Percentiles rank a stretch among this genome's conserved stretches.
phyloP scores from a whole-genome alignment of 345 rosid species.

The Kernera saxatilis region DNA sequence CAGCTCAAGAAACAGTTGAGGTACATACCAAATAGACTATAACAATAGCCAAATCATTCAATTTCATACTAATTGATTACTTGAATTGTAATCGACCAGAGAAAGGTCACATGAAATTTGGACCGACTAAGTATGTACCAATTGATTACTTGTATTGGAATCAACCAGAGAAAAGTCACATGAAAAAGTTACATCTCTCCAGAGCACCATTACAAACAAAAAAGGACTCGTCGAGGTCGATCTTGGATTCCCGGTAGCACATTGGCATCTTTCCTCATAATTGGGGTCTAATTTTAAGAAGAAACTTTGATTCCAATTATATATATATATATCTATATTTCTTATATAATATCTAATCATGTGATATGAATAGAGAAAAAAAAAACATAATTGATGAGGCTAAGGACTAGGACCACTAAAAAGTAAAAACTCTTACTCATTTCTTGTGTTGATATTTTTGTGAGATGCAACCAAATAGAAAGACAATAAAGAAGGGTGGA shows the following conservation, averaged over 20 bases:
- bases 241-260: background rate
- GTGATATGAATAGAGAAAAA: slow-evolving; percentile 15
- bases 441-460: slow-evolving; percentile 25
- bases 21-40: slow-evolving; percentile 1
- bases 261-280: background rate
- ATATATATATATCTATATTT: background rate
- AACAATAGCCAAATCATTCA: background rate
- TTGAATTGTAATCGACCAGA: background rate
- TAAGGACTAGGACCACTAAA: slow-evolving; percentile 30
- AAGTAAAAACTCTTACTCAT: slow-evolving; percentile 32
- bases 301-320: background rate
- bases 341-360: slow-evolving; percentile 7
- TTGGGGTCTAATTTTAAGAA: background rate
- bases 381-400: slow-evolving; percentile 23
- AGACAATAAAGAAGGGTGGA: slow-evolving; percentile 6
- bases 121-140: background rate
- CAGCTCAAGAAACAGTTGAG: background rate
- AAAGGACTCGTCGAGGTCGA: background rate
- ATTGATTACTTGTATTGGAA: background rate
- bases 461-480: slow-evolving; percentile 15
- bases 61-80: background rate
- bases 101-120: background rate
- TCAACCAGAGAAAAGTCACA: background rate
- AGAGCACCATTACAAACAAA: background rate
- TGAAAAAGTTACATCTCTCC: background rate